Conservation (phyloP, 2,329 filamentous ascomycete species). For the Lachnellula suecica region DNA sequence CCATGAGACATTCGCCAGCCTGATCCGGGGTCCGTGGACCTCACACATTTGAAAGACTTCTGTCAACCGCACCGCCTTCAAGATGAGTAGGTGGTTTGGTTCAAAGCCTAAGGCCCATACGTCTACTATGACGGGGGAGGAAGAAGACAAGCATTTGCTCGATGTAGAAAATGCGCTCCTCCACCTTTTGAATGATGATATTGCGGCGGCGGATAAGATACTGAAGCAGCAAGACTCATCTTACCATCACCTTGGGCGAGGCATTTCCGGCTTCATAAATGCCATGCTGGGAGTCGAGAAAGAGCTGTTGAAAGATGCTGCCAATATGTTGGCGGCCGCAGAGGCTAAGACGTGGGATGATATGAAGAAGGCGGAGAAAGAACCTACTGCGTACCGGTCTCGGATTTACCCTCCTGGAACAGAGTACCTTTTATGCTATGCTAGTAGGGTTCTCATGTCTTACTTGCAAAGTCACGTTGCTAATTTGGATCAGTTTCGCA, state of each 20-base stretch:
- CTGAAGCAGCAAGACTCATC: constrained; percentile 73
- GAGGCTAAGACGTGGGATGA: constrained; percentile 77
- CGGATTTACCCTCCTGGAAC: constrained; percentile 76
- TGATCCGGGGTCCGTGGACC: constrained; percentile 8
- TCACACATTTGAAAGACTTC: constrained; percentile 2
- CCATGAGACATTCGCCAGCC: constrained; percentile 6
- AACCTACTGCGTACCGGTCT: constrained; percentile 52
- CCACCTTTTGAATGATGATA: constrained; percentile 85
- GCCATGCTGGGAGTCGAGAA: constrained; percentile 91
- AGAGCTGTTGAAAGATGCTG: constrained; percentile 82
- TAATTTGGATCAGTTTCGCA: constrained; percentile 57
- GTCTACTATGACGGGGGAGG: constrained; percentile 32
- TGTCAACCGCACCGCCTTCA: constrained; percentile 7
- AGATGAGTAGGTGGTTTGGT: constrained; percentile 34
- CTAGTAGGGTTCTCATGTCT: constrained; percentile 40
- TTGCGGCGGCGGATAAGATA: constrained; percentile 75
- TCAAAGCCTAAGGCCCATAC: constrained; percentile 20
- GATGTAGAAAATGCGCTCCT: constrained; percentile 64
- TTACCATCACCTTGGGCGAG: constrained; percentile 84
- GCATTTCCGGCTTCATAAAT: constrained; percentile 80
- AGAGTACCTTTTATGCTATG: constrained; percentile 82
- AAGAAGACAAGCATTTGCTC: constrained; percentile 54
- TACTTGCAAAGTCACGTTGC: neutral
- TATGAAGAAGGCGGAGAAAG: constrained; percentile 71
- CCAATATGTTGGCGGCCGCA: constrained; percentile 68